Evolutionary conservation across 805 yeast species (phyloP).

Genomic region (Yarrowia sp.): DNA sequence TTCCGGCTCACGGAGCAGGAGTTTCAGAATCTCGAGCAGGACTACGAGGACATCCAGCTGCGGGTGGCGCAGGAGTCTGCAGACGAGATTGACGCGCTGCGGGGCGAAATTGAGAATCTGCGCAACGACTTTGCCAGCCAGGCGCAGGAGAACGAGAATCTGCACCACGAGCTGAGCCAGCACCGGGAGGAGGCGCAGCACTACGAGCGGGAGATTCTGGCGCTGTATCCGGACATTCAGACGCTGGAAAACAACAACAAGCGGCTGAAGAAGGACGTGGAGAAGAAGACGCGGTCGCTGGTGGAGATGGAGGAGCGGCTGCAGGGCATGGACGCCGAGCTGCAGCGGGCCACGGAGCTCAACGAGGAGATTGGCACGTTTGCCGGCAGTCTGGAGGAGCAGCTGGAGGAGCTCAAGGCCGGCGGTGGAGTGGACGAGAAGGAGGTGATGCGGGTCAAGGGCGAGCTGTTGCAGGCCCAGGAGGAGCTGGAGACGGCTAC

Average conservation of each 20-base stretch:
- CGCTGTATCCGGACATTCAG: constrained; percentile 1
- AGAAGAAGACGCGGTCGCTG: neutral
- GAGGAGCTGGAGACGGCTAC: neutral
- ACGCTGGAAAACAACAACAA: constrained; percentile 9
- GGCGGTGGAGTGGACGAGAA: neutral
- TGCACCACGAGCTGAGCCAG: constrained; percentile 1
- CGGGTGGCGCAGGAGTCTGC: neutral
- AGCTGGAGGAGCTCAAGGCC: neutral
- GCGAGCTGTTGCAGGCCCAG: neutral
- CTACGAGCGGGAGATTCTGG: constrained; percentile 16
- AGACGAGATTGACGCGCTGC: neutral
- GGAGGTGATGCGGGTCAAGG: neutral
- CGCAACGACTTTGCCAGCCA: neutral
- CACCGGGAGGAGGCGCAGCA: constrained; percentile 8
- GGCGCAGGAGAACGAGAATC: neutral
- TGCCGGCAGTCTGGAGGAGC: neutral
- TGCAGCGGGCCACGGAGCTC: constrained; percentile 16
- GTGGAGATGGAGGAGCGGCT: constrained; percentile 6
- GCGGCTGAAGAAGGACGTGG: constrained; percentile 7
- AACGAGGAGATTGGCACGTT: constrained; percentile 11
- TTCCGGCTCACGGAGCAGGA: constrained; percentile 13
- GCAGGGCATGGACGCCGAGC: neutral
- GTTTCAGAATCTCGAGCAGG: constrained; percentile 12
- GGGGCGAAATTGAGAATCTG: neutral
- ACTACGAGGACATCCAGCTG: constrained; percentile 13